A percentile compares a stretch with the other conserved stretches of the same genome.
Evolutionary conservation across 768 basidiomycete species (phyloP).

Genomic region (Macrolepiota fuliginosa): DNA sequence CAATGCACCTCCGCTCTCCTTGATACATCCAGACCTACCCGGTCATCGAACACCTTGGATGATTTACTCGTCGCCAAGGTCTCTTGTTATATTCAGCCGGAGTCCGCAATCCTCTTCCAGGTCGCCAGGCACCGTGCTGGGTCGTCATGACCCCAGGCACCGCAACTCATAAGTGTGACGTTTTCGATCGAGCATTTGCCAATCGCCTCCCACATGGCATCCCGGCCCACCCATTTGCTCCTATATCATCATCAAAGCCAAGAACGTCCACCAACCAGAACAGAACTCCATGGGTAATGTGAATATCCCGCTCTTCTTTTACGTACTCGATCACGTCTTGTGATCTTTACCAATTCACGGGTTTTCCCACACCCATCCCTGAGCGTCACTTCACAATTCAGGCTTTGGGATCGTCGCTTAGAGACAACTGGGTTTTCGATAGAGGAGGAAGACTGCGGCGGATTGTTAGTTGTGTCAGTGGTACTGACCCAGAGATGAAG

Average conservation of each 20-base stretch:
- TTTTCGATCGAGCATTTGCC: not conserved
- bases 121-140: constrained; percentile 5
- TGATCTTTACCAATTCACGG: not conserved
- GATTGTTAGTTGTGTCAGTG: not conserved
- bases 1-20: not conserved
- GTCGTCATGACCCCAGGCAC: constrained; percentile 7
- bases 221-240: not conserved
- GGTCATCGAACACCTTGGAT: not conserved
- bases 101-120: not conserved
- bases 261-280: not conserved
- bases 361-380: not conserved
- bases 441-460: not conserved
- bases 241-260: not conserved
- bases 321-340: constrained; percentile 2
- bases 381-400: not conserved
- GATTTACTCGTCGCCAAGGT: not conserved
- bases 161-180: not conserved
- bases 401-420: not conserved
- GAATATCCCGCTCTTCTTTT: not conserved
- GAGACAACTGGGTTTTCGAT: constrained; percentile 3
- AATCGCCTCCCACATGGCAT: not conserved
- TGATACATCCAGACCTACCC: not conserved
- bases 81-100: not conserved
- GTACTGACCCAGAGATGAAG: not conserved
- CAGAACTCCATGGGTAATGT: constrained; percentile 1